A percentile compares a stretch with the other conserved stretches of the same genome.
phyloP scores from a whole-genome alignment of 1,139 yeast species.

The Chernovozyma aurita region DNA sequence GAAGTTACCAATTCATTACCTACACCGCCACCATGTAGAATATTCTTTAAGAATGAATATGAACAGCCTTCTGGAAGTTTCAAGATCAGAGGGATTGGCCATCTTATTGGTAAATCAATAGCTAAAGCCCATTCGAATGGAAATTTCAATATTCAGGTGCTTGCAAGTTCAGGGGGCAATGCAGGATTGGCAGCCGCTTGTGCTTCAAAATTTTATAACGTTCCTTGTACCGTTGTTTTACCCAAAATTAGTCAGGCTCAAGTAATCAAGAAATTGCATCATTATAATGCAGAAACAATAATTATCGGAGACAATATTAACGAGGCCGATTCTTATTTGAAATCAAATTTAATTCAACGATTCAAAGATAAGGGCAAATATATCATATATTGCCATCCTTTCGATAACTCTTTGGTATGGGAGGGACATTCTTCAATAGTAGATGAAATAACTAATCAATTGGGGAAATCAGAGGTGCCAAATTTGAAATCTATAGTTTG shows the following conservation, averaged over 20 bases:
- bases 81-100: constrained; percentile 64
- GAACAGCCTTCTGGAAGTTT: constrained; percentile 73
- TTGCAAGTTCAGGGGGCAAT: constrained; percentile 71
- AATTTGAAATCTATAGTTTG: constrained; percentile 57
- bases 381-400: constrained; percentile 66
- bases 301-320: constrained; percentile 56
- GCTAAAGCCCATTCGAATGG: constrained; percentile 14
- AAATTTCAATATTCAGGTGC: constrained; percentile 38
- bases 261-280: constrained; percentile 27
- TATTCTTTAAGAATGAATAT: constrained; percentile 57
- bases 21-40: constrained; percentile 38
- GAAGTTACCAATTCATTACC: constrained; percentile 31
- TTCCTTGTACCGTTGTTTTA: constrained; percentile 62
- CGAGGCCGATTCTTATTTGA: constrained; percentile 58
- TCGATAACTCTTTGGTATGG: constrained; percentile 62
- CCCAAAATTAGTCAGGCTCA: constrained; percentile 43
- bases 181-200: constrained; percentile 77
- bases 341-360: constrained; percentile 28
- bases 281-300: constrained; percentile 51
- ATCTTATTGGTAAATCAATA: constrained; percentile 32
- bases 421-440: constrained; percentile 61
- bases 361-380: constrained; percentile 13
- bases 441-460: constrained; percentile 49
- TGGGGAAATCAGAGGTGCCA: constrained; percentile 19
- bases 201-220: constrained; percentile 42